A percentile compares a stretch with the other conserved stretches of the same genome.
These are phyloP conservation scores for Rhizopus stolonifer DNA, from an alignment of 371 early-diverging fungal genomes.

Conservation along the genomic window DNA sequence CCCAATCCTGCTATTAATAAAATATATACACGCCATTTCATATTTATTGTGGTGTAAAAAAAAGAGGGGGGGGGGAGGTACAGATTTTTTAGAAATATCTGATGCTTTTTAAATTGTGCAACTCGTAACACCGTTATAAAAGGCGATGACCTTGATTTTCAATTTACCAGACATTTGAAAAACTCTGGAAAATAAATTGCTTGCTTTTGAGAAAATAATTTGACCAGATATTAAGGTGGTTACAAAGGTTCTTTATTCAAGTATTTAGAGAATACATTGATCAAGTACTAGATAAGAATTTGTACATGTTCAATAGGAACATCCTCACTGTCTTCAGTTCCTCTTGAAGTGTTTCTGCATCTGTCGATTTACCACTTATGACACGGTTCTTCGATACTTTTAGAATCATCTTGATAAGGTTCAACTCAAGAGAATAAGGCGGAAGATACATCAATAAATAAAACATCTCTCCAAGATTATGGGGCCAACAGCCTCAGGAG, in stretches of 20 bases:
- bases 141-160: too few species aligned
- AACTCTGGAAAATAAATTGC: too few species aligned
- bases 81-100: too few species aligned
- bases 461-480: conserved; percentile 8
- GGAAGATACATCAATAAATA: conserved; percentile 9
- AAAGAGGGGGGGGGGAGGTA: too few species aligned
- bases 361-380: conserved; percentile 4
- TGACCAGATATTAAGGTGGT: conserved; percentile 3
- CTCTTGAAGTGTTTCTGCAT: conserved; percentile 5
- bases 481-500: conserved; percentile 2
- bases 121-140: too few species aligned
- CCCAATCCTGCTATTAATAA: conserved; percentile 35
- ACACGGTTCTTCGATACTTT: conserved; percentile 8
- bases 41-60: conserved; percentile 4
- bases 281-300: conserved; percentile 8
- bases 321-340: conserved; percentile 3
- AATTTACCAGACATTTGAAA: too few species aligned
- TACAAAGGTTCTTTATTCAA: conserved; percentile 4
- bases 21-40: conserved; percentile 51
- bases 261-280: conserved; percentile 9
- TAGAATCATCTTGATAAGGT: conserved; percentile 8
- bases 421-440: conserved; percentile 16
- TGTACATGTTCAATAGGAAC: conserved; percentile 9
- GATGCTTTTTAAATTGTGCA: too few species aligned
- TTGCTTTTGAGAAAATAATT: conserved; percentile 1